Evolutionary conservation across 768 basidiomycete species (phyloP), one percentile per base, ranked within the genome.

Genomic region (Pleurotus citrinopileatus): DNA sequence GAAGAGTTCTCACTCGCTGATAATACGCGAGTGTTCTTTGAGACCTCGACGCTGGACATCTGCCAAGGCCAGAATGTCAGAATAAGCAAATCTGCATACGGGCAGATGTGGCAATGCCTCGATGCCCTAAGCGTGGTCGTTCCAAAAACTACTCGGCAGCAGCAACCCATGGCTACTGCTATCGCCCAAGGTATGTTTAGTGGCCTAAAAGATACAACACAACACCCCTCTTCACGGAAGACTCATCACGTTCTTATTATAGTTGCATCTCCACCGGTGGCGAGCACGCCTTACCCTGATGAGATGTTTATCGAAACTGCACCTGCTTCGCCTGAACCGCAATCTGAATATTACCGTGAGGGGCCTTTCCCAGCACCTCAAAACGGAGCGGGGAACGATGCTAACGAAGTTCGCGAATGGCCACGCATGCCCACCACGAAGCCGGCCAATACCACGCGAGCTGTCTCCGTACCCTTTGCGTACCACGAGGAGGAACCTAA

Each of bases 41-140:
- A 51, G 20, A 51, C 48, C 4, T 51, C 32, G 8, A 51, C 48
- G 2, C 34, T 51, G 32, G 48, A 51, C 27, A 37, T 51, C 3
- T 51, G 48, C 34, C 48, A 37, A 22, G 29, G 34, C 8, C 29
- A 51, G 13, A 51, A 51, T 3, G 48, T 51, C 34, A 34, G 48
- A 23, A 37, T 51, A 9, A 51, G 48, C 29, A 51, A 51, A 15
- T 17, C 20, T 34, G 48, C 48, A 20, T 51, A 51, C 32, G 29
- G 48, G 15, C 29, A 17, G 23, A 51, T 51, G 48, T 51, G 48
- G 48, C 48, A 51, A 38, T 51, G 48, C 22, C 29, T 51, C 1
- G 48, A 51, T 34, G 15, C 48, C 22, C 23, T 51, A 17, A 20
- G 19, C 48, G 48, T 51, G 20, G 34, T 37, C 20, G 23, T 25